Evolutionary conservation across 108 stramenopile genomes (phyloP).

Genomic region (Epithemia pelagica): DNA sequence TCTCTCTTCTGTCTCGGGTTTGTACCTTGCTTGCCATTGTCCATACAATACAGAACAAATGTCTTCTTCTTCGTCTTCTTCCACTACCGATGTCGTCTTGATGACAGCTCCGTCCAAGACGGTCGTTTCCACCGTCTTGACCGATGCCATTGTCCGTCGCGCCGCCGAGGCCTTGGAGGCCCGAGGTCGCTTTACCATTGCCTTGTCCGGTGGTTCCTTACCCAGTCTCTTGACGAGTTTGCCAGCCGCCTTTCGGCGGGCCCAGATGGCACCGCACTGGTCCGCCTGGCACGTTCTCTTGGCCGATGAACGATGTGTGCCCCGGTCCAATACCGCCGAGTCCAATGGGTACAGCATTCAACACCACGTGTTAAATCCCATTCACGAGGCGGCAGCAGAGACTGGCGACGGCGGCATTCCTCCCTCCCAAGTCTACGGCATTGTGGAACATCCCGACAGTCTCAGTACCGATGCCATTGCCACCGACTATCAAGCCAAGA

Average conservation of each 20-base stretch:
- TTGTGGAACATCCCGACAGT: slow-evolving; percentile 29
- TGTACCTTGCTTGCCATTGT: too few relatives aligned
- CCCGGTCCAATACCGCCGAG: slow-evolving; percentile 58
- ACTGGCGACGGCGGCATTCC: slow-evolving; percentile 52
- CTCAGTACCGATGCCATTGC: slow-evolving; percentile 38
- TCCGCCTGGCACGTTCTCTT: slow-evolving; percentile 80
- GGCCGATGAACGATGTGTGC: slow-evolving; percentile 95
- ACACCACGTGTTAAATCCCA: slow-evolving; percentile 27
- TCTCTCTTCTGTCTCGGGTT: too few relatives aligned
- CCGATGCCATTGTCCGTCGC: background rate
- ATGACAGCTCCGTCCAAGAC: background rate
- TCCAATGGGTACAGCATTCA: slow-evolving; percentile 70
- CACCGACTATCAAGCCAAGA: slow-evolving; percentile 42
- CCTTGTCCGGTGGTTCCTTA: slow-evolving; percentile 90
- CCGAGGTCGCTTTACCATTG: slow-evolving; percentile 59
- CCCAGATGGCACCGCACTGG: slow-evolving; percentile 43
- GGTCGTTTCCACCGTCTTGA: background rate
- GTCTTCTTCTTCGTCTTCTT: too few relatives aligned
- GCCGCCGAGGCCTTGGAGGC: slow-evolving; percentile 17
- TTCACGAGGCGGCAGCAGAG: background rate
- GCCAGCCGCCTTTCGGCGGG: slow-evolving; percentile 27
- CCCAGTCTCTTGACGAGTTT: slow-evolving; percentile 56
- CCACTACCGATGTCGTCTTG: too few relatives aligned
- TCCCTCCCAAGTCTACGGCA: slow-evolving; percentile 55
- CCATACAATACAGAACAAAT: too few relatives aligned